Evolutionary conservation across 495 filamentous ascomycete species (phyloP).

Genomic region (Neurospora sp.): DNA sequence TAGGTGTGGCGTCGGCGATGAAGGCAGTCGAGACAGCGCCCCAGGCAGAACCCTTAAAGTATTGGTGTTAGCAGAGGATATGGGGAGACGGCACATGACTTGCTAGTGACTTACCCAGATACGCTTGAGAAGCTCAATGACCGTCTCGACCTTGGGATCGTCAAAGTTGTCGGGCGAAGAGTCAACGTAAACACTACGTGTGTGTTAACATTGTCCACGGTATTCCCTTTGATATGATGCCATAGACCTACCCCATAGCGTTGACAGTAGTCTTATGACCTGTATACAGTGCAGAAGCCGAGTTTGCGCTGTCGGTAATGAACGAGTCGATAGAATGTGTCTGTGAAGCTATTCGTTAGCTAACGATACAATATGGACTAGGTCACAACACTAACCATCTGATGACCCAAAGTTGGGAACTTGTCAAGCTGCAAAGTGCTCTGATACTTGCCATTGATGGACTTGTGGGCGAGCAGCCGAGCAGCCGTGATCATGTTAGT

Average conservation of each 20-base stretch:
- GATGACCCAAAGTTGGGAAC: conserved; percentile 61
- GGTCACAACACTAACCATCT: conserved; percentile 34
- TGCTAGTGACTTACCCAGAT: conserved; percentile 36
- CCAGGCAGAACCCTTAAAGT: conserved; percentile 31
- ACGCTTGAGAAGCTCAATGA: conserved; percentile 58
- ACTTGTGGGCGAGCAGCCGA: conserved; percentile 64
- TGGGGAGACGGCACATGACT: too few species aligned
- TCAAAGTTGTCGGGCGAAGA: conserved; percentile 54
- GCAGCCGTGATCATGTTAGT: conserved; percentile 67
- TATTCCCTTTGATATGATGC: too few species aligned
- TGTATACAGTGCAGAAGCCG: conserved; percentile 60
- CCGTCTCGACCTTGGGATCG: conserved; percentile 70
- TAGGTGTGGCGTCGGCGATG: conserved; percentile 65
- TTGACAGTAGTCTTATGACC: conserved; percentile 69
- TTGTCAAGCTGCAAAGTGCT: conserved; percentile 56
- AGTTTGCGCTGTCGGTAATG: conserved; percentile 72
- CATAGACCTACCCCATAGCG: conserved; percentile 46
- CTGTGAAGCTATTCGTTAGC: not conserved
- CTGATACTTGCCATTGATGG: conserved; percentile 64
- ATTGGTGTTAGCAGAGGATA: conserved; percentile 3
- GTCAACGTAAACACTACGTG: conserved; percentile 51
- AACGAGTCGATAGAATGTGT: conserved; percentile 64
- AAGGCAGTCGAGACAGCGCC: conserved; percentile 54
- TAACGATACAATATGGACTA: not conserved
- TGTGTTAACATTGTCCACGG: too few species aligned